These are phyloP conservation scores for Hymenoscyphus salicellus DNA, from an alignment of 2,329 filamentous ascomycete species.

Conservation along the genomic window DNA sequence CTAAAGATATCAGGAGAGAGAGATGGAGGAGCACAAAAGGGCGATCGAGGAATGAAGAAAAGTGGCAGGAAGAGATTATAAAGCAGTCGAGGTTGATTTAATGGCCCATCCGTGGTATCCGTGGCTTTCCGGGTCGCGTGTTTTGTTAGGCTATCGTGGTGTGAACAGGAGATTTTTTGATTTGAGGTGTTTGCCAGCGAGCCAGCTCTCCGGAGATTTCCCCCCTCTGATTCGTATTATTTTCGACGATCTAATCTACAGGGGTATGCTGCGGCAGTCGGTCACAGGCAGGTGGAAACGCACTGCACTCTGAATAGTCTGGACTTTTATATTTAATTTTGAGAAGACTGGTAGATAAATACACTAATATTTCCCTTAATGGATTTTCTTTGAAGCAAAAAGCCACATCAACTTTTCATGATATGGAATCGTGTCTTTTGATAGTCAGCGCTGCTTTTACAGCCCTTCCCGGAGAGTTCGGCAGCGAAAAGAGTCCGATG, in stretches of 20 bases:
- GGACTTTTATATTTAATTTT: not conserved
- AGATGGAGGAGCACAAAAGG: not conserved
- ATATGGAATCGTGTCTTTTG: not conserved
- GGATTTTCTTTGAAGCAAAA: not conserved
- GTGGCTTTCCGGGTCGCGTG: conserved; percentile 6
- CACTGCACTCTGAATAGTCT: no score
- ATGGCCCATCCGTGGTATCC: not conserved
- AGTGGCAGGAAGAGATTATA: not conserved
- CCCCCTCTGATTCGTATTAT: not conserved
- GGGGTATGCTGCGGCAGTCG: not conserved
- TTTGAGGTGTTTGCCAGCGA: not conserved
- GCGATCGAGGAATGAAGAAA: not conserved
- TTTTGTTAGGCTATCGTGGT: conserved; percentile 1
- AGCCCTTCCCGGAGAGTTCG: not conserved
- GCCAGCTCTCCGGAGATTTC: not conserved
- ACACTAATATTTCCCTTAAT: no score
- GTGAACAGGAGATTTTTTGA: conserved; percentile 15
- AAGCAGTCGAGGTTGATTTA: not conserved
- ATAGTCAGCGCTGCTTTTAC: not conserved
- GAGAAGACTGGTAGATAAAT: not conserved
- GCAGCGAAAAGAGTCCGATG: not conserved
- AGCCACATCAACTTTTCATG: not conserved
- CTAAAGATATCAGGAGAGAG: not conserved
- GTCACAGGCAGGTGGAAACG: not conserved
- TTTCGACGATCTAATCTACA: not conserved